Base-by-base conservation (phyloP, 2,329 filamentous ascomycete genomes). In the Plectosphaerella sp. region DNA sequence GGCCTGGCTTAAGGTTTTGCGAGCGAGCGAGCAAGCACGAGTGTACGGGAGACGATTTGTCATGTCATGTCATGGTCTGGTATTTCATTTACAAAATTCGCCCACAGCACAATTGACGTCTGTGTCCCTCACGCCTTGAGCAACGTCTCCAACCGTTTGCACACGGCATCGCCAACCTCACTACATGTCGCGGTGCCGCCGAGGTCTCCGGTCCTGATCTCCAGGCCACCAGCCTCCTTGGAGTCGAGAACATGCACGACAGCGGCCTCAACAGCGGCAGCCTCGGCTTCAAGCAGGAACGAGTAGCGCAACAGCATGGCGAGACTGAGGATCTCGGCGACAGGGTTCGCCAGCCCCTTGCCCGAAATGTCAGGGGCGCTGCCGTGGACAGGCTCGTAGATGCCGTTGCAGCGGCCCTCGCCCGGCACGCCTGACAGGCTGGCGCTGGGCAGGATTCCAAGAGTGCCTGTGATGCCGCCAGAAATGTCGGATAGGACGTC, bases 221-320 rank as follows among this genome's bases (percentile, higher is more conserved):
- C 83, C 24, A 70, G 50, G 0, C 68, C 68, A 0, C 67, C 66
- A 4, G 56, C 51, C 2, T 61, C 59, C 48, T 62, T 65, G 10
- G 78, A 77, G 60, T 89, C 86, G 47, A 89, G 80, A 14, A 84
- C 80, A 22, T 77, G 39, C 14, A 45, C 42, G 3, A 50, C 48
- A 12, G 48, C 48, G 24, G 43, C 43, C 10, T 50, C 48, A 16
- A 50, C 43, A 3, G 48, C 48, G 8, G 73, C 71, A 1, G 86
- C 84, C 58, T 89, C 79, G 4, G 15, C 37, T 28, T 43, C 42
- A 6, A 50, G 48, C 48, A 50, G 47, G 47, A 48, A 48, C 5
- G 47, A 89, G 70, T 90, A 90, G 62, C 88, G 83, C 57, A 91
- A 74, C 77, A 91, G 81, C 86, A 91, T 87, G 51, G 84, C 84